These are phyloP conservation scores for Globisporangium emineosum DNA, from an alignment of 352 stramenopile genomes.

Conservation along the genomic window DNA sequence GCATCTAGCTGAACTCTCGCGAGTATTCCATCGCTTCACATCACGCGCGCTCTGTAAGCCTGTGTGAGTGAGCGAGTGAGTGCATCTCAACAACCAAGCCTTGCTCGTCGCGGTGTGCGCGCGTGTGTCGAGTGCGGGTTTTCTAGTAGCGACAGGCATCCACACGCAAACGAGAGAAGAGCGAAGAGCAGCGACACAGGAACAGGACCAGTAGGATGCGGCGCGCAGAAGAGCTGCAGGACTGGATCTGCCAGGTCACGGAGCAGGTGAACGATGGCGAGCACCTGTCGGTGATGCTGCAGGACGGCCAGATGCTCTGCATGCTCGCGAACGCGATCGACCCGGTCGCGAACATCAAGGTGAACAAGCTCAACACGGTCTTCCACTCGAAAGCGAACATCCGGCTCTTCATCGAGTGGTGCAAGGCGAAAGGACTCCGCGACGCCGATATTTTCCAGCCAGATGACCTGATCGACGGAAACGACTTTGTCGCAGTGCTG, in stretches of 20 bases:
- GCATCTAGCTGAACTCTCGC: not conserved
- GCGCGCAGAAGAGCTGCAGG: constrained; percentile 78
- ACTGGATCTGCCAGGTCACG: constrained; percentile 82
- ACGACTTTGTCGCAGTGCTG: constrained; percentile 61
- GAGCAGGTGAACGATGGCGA: constrained; percentile 66
- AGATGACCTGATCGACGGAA: constrained; percentile 72
- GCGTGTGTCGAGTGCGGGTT: not conserved
- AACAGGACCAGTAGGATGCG: constrained; percentile 29
- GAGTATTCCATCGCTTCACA: not conserved
- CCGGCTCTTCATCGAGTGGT: constrained; percentile 82
- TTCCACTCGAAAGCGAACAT: constrained; percentile 88
- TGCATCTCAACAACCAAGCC: not conserved
- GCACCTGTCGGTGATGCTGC: constrained; percentile 78
- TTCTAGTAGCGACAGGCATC: not conserved
- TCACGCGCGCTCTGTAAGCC: not conserved
- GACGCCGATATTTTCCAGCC: constrained; percentile 76
- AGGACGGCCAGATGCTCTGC: constrained; percentile 85
- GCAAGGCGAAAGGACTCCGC: constrained; percentile 55
- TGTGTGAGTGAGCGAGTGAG: not conserved
- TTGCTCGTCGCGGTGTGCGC: not conserved
- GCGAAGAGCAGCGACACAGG: not conserved
- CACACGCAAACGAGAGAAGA: not conserved
- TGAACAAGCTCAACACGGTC: constrained; percentile 88
- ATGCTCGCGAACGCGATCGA: constrained; percentile 83
- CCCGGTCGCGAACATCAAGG: constrained; percentile 62